phyloP scores from a whole-genome alignment of 2,329 filamentous ascomycete species.

The Proliferodiscus dingleyae region DNA sequence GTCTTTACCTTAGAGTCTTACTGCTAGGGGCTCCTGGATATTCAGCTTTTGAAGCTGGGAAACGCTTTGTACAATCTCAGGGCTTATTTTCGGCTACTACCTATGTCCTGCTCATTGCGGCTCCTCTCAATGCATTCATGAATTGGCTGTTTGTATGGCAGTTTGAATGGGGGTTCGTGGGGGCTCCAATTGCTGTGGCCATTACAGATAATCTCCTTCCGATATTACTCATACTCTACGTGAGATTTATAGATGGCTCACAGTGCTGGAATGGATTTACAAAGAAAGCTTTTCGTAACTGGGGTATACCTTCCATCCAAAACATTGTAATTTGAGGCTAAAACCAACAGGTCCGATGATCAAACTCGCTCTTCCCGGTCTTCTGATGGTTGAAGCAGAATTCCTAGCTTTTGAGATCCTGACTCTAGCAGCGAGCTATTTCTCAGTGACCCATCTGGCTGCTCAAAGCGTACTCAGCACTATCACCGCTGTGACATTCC shows the following conservation, averaged over 20 bases:
- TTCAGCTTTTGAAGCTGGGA: constrained; percentile 69
- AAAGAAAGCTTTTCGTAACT: constrained; percentile 65
- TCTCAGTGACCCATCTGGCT: constrained; percentile 74
- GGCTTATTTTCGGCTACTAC: constrained; percentile 76
- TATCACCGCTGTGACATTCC: constrained; percentile 74
- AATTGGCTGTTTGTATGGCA: constrained; percentile 79
- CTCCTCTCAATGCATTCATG: constrained; percentile 70
- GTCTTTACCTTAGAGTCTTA: constrained; percentile 66
- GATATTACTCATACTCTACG: constrained; percentile 67
- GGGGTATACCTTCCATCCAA: constrained; percentile 40
- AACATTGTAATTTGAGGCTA: constrained; percentile 5
- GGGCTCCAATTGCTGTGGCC: constrained; percentile 72
- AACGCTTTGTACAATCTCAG: constrained; percentile 78
- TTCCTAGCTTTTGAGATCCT: constrained; percentile 90
- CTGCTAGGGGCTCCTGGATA: constrained; percentile 70
- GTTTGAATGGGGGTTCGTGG: constrained; percentile 64
- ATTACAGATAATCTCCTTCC: constrained; percentile 74
- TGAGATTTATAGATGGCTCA: constrained; percentile 63
- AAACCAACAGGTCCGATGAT: constrained; percentile 62
- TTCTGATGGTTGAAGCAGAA: constrained; percentile 92
- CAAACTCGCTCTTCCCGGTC: constrained; percentile 77
- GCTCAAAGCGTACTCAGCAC: constrained; percentile 84
- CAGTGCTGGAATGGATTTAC: constrained; percentile 81
- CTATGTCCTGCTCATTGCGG: constrained; percentile 70
- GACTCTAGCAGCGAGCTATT: constrained; percentile 74